A percentile compares a stretch with the other conserved stretches of the same genome.
Conservation (phyloP, 2,329 filamentous ascomycete species). For the Colletotrichum tamarilloi region DNA sequence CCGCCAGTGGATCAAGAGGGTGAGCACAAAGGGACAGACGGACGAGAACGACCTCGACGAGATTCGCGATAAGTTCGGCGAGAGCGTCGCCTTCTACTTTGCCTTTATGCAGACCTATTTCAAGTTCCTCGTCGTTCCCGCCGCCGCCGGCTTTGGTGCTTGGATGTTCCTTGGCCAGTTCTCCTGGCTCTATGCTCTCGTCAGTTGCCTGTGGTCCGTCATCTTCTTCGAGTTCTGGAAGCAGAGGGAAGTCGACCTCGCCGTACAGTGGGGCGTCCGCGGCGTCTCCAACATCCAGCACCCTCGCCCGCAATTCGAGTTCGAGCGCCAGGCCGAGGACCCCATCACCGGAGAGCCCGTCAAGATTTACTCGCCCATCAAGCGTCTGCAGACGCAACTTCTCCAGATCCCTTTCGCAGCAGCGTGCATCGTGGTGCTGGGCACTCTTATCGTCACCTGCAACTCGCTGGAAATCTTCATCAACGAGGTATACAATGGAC, state of each 20-base stretch:
- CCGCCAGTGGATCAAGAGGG: constrained; percentile 78
- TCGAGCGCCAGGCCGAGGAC: constrained; percentile 82
- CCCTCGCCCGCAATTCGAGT: constrained; percentile 80
- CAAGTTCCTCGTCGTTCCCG: constrained; percentile 83
- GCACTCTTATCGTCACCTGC: constrained; percentile 84
- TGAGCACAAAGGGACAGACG: constrained; percentile 78
- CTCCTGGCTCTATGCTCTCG: constrained; percentile 82
- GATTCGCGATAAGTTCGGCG: constrained; percentile 82
- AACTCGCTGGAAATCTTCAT: constrained; percentile 97
- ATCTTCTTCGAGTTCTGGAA: constrained; percentile 97
- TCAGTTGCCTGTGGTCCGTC: constrained; percentile 87
- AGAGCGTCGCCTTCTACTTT: constrained; percentile 94
- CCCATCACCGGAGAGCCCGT: constrained; percentile 84
- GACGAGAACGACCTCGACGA: constrained; percentile 75
- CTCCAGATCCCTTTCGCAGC: constrained; percentile 88
- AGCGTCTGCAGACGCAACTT: constrained; percentile 80
- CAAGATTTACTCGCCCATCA: constrained; percentile 79
- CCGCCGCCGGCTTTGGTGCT: constrained; percentile 78
- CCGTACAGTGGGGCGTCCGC: constrained; percentile 88
- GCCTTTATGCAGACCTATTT: constrained; percentile 95
- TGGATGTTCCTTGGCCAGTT: constrained; percentile 90
- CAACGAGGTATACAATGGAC: constrained; percentile 90
- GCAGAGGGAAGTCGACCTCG: constrained; percentile 87
- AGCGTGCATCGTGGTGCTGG: constrained; percentile 76
- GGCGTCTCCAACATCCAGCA: constrained; percentile 85